Base-by-base conservation (phyloP, 805 yeast genomes). In the Torulaspora microellipsoides region DNA sequence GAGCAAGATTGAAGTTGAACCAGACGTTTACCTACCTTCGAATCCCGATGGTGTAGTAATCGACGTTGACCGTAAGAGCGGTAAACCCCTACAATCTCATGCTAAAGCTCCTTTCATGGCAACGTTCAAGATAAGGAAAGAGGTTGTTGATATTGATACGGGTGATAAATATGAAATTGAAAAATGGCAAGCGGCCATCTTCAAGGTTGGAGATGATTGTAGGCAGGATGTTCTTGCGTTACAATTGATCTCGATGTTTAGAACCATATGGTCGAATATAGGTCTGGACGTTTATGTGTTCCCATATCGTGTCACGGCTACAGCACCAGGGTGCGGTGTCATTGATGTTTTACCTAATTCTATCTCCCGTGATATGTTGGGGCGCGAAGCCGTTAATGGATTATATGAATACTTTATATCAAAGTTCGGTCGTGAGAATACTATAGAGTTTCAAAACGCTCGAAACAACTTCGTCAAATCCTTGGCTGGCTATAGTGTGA, bases 41-140 rank as follows among this genome's bases (percentile, higher is more conserved):
- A 90, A 93, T 58, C 99, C 99, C 1, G 96, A 90, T 64, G 99
- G 99, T 38, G 77, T 76, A n/a, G 86, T 93, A 29, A 71, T 89
- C 47, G 98, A 89, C 57, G 93, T 93, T 61, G 89, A 88, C 62
- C 73, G 99, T 46, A 83, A 81, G 54, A 83, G 95, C 4, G 99
- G 99, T 46, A 82, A 77, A 56, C 99, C 99, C 8, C 71, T 93
- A 54, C 99, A 93, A 67, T 86, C 96, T 10, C 99, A 93, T 64
- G 99, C 99, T 11, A 93, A 93, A 63, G 98, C 99, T 0, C 99
- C 99, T 31, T 93, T 89, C 62, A 76, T 93, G 90, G 99, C 99
- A 0, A 83, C 95, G 1, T 93, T 93, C 72, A 85, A 81, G 65
- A 89, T 93, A 53, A 75, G 76, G 36, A 81, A 80, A 54, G 77